Base-by-base conservation (phyloP, 352 stramenopile genomes). In the Pythium brassicae region DNA sequence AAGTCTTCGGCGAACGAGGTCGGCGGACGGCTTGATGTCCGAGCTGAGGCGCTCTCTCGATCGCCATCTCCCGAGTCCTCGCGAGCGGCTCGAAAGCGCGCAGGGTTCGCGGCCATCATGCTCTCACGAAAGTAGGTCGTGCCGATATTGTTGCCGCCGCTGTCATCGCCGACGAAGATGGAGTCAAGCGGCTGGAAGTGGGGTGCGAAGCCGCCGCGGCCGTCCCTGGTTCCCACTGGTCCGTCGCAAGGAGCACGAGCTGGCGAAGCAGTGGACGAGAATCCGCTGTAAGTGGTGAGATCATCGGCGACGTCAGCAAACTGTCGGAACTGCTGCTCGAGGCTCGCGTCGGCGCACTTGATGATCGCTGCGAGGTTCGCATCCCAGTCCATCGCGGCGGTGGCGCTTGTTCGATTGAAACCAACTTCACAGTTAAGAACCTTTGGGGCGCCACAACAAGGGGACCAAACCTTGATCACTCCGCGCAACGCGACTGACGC, bases 361-460 rank as follows among this genome's bases (percentile, higher is more conserved):
- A 94, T 91, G 58, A 90, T 77, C 34, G 82, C 69, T 1, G 80
- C 79, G 56, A 94, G 75, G 68, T 89, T 91, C 40, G 72, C 65
- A 15, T 66, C 62, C 59, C 59, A 65, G 48, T 65, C 53, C 59
- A 65, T 65, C 25, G 15, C 26, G 6, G n/a, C 20, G 12, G 20
- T 39, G 2, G 14, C 40, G 26, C 14, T 17, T 27, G 26, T n/a
- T n/a, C n/a, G n/a, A n/a, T n/a, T n/a, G n/a, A n/a, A n/a, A n/a
- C n/a, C n/a, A n/a, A n/a, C n/a, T n/a, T n/a, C n/a, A n/a, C n/a
- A n/a, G n/a, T n/a, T n/a, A n/a, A n/a, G n/a, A n/a, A n/a, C n/a
- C n/a, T n/a, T n/a, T n/a, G n/a, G n/a, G n/a, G n/a, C n/a, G n/a
- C n/a, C n/a, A n/a, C n/a, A n/a, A n/a, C n/a, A n/a, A n/a, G n/a